Conservation (phyloP, 148 eudicot genomes). For the Rhododendron mucronatum region DNA sequence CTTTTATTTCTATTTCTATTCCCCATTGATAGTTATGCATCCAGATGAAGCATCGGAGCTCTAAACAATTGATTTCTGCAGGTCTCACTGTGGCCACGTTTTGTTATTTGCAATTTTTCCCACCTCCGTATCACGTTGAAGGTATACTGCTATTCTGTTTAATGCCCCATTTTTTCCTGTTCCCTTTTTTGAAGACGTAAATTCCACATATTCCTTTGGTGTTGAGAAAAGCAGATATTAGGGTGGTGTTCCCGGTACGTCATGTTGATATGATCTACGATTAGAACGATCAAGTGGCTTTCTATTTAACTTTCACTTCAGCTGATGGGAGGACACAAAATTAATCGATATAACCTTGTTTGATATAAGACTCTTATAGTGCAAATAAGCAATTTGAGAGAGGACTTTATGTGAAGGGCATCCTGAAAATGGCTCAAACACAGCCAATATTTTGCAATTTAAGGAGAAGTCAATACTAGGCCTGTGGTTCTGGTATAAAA, state of each 20-base stretch:
- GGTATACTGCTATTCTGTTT: slow-evolving; percentile 11
- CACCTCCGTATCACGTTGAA: slow-evolving; percentile 24
- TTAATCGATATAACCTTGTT: not conserved
- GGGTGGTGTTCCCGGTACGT: not conserved
- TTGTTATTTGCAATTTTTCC: slow-evolving; percentile 31
- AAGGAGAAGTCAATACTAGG: not conserved
- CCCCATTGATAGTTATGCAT: not conserved
- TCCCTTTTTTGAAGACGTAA: too few species aligned
- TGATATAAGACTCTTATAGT: not conserved
- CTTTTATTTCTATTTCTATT: not conserved
- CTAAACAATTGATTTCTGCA: not conserved
- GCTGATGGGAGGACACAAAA: not conserved
- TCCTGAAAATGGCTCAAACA: not conserved
- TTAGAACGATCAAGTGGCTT: not conserved
- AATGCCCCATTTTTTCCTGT: not conserved
- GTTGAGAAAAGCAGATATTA: not conserved
- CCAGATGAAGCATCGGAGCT: not conserved
- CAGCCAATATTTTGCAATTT: not conserved
- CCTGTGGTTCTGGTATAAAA: not conserved
- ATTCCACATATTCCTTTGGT: not conserved
- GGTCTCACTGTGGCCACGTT: slow-evolving; percentile 22
- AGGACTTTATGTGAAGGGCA: not conserved
- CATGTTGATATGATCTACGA: not conserved
- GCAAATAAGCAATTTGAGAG: not conserved
- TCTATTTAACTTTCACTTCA: not conserved